These are phyloP conservation scores for Ceratocystis alfenasii DNA, from an alignment of 2,329 filamentous ascomycete genomes.

Conservation along the genomic window DNA sequence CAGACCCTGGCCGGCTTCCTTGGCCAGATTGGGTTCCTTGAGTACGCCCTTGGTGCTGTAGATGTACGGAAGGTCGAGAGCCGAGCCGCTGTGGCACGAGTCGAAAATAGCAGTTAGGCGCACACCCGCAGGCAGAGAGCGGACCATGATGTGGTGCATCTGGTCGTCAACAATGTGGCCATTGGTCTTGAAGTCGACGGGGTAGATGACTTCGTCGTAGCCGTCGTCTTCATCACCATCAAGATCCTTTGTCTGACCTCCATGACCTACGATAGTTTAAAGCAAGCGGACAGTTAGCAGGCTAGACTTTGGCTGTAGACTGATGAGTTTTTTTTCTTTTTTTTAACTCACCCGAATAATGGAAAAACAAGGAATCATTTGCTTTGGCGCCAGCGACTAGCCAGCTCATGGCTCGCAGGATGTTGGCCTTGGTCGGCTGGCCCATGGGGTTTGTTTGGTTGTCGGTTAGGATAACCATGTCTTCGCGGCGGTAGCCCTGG, in stretches of 20 bases:
- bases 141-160: slow-evolving; percentile 53
- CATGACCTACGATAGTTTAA: slow-evolving; percentile 33
- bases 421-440: slow-evolving; percentile 44
- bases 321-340: background rate
- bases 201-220: slow-evolving; percentile 47
- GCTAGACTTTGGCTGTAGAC: background rate
- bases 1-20: slow-evolving; percentile 56
- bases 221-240: slow-evolving; percentile 47
- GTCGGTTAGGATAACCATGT: slow-evolving; percentile 47
- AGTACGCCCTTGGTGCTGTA: slow-evolving; percentile 58
- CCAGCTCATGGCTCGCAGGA: slow-evolving; percentile 47
- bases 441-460: slow-evolving; percentile 47
- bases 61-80: slow-evolving; percentile 46
- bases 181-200: slow-evolving; percentile 41
- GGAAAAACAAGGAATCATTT: slow-evolving; percentile 48
- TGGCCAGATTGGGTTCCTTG: slow-evolving; percentile 61
- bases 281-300: slow-evolving; percentile 4
- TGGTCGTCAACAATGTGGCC: slow-evolving; percentile 48
- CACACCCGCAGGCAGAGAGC: slow-evolving; percentile 52
- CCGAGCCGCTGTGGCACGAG: slow-evolving; percentile 46
- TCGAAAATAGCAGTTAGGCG: slow-evolving; percentile 47
- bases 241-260: slow-evolving; percentile 43
- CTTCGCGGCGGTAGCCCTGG: slow-evolving; percentile 45
- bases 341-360: slow-evolving; percentile 37
- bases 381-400: slow-evolving; percentile 44